These are phyloP conservation scores for Macrocybe sp. DNA, from an alignment of 1,284 basidiomycete species.

Conservation along the genomic window DNA sequence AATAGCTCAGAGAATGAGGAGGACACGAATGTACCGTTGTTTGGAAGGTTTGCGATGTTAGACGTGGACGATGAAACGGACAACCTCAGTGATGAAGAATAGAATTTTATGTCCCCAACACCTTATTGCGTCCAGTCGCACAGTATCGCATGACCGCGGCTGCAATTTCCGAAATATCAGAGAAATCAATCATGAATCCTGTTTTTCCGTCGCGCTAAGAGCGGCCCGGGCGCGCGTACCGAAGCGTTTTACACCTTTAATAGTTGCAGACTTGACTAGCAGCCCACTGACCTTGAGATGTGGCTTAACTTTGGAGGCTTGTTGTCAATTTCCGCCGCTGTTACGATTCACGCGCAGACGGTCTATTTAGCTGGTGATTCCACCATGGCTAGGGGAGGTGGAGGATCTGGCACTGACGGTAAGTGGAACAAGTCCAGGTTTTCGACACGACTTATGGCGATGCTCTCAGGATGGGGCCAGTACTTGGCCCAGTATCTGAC, in stretches of 20 bases:
- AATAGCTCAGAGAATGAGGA: constrained; percentile 15
- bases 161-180: too few species aligned
- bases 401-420: constrained; percentile 30
- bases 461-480: constrained; percentile 37
- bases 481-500: constrained; percentile 36
- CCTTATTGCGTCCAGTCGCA: too few species aligned
- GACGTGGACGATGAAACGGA: too few species aligned
- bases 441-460: neutral
- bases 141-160: too few species aligned
- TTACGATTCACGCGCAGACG: constrained; percentile 23
- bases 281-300: constrained; percentile 10
- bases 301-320: constrained; percentile 7
- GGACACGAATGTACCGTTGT: neutral
- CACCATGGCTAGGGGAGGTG: constrained; percentile 37
- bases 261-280: too few species aligned
- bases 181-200: too few species aligned
- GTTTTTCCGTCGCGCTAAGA: too few species aligned
- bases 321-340: constrained; percentile 13
- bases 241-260: neutral
- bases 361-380: constrained; percentile 45
- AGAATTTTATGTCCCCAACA: too few species aligned
- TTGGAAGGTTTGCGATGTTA: too few species aligned
- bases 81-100: too few species aligned
- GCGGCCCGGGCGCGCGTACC: constrained; percentile 2
- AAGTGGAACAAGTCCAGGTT: neutral